Evolutionary conservation across 495 filamentous ascomycete species (phyloP).

Genomic region (Rostrohypoxylon terebratum): DNA sequence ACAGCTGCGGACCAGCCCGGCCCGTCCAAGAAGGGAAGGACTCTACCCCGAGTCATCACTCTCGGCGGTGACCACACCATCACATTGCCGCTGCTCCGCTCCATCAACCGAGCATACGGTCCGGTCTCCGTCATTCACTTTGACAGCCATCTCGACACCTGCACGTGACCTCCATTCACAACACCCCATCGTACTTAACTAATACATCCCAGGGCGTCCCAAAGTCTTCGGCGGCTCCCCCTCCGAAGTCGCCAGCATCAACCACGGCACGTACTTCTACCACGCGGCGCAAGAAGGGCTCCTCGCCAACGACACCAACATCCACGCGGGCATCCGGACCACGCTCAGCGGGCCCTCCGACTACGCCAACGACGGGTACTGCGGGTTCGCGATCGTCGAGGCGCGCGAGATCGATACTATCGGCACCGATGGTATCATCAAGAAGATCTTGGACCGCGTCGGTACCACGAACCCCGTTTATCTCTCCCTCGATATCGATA

Average conservation of each 20-base stretch:
- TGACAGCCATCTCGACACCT: constrained; percentile 85
- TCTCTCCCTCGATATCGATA: constrained; percentile 81
- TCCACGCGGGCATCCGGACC: constrained; percentile 84
- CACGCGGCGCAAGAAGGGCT: constrained; percentile 81
- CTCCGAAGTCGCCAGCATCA: constrained; percentile 74
- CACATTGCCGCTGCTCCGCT: constrained; percentile 80
- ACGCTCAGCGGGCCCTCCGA: constrained; percentile 78
- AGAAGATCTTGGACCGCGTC: constrained; percentile 69
- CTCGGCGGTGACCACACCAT: constrained; percentile 89
- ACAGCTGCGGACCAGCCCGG: constrained; percentile 62
- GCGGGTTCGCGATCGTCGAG: constrained; percentile 78
- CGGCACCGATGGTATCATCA: constrained; percentile 70
- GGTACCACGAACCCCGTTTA: constrained; percentile 76
- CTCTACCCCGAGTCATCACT: constrained; percentile 72
- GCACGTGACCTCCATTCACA: constrained; percentile 73
- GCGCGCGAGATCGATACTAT: constrained; percentile 80
- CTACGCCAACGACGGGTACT: constrained; percentile 73
- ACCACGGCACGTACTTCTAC: constrained; percentile 90
- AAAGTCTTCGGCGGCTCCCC: constrained; percentile 71
- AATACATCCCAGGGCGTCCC: constrained; percentile 67
- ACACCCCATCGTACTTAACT: constrained; percentile 49
- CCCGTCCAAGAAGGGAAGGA: constrained; percentile 64
- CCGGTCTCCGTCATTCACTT: constrained; percentile 89
- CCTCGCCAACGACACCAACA: constrained; percentile 73
- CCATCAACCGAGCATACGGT: constrained; percentile 79